Evolutionary conservation across 495 filamentous ascomycete species (phyloP), one percentile per base, ranked within the genome.

Genomic region (Tuber borchii): DNA sequence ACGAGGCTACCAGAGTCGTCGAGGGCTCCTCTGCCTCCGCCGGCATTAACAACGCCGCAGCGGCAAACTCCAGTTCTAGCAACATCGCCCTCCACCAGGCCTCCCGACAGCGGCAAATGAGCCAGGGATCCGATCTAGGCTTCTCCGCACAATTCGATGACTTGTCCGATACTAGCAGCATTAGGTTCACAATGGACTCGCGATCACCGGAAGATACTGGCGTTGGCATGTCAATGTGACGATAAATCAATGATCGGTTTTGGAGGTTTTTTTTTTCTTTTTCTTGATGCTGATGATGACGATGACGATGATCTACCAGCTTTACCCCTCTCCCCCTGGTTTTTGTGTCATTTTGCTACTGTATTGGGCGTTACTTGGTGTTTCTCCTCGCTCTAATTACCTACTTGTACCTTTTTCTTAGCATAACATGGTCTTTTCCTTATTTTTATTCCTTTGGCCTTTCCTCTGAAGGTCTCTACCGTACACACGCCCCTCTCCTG

Each of bases 1-100:
- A 79, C 45, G 83, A 84, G 68, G 83, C 81, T 20, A 70, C 78
- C 37, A 76, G 79, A n/a, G 80, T 82, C n/a, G 81, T 78, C 31
- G 78, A 80, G 69, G 80, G 73, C 5, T 76, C 78, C 19, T 71
- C 76, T 26, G 56, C 34, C 34, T 45, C 77, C 26, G 56, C n/a
- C 75, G 61, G 42, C 39, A 73, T 16, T 74, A 45, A 20, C 73
- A 75, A 51, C 72, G 69, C 51, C 37, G 34, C 39, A 70, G 70
- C 44, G 75, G 73, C 43, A 73, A 68, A n/a, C 51, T 71, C 19
- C 56, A 77, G 34, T 43, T 72, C n/a, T 22, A 61, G 22, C 48
- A 56, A 26, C 22, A 61, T 14, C 51, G 10, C 51, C n/a, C n/a
- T 61, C 51, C 51, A 31, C 51, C 51, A 61, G 51, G n/a, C 51